Evolutionary conservation across 1,284 basidiomycete genomes (phyloP), one percentile per base, ranked within the genome.

Genomic region (Porodaedalea pini): DNA sequence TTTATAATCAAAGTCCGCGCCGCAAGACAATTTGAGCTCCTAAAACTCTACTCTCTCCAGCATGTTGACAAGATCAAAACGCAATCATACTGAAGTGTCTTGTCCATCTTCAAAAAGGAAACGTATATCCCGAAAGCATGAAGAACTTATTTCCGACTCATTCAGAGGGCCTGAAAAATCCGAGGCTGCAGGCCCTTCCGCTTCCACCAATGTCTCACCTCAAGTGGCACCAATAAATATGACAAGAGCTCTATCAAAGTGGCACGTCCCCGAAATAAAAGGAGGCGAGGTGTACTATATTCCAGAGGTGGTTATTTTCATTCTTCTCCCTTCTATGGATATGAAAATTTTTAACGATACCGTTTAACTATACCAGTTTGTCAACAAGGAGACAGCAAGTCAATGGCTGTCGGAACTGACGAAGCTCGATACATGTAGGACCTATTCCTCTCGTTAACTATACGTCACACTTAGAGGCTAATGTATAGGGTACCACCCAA

Each of bases 401-500:
- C n/a, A 63, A 31, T 78, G 76, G 75, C 73, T 74, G 47, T 57
- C 69, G 1, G 66, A 71, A 21, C 67, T 79, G 13, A 58, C 70
- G 3, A 55, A 55, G 2, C 62, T 79, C 8, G 66, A 71, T 4
- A 72, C 72, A 0, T 78, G 75, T 76, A 53, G 59, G 71, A 58
- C 15, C 19, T 47, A 4, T 44, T 36, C 64, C 56, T 8, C 29
- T 13, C 21, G 17, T 3, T 23, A 40, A n/a, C 21, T 37, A 37
- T 32, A 25, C 50, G 59, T 54, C 5, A 31, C 19, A 40, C 6
- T 41, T 41, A 47, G 32, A 48, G 36, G 31, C 23, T 37, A 27
- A 34, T 17, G 44, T 31, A 49, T 50, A 71, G 70, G 71, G 75
- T 74, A 80, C 61, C 74, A 75, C 48, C 79, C 79, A 1, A 75